Percentiles rank a stretch among this genome's conserved stretches.
Conservation (phyloP, 805 yeast species). For the Yueomyces sp. region DNA sequence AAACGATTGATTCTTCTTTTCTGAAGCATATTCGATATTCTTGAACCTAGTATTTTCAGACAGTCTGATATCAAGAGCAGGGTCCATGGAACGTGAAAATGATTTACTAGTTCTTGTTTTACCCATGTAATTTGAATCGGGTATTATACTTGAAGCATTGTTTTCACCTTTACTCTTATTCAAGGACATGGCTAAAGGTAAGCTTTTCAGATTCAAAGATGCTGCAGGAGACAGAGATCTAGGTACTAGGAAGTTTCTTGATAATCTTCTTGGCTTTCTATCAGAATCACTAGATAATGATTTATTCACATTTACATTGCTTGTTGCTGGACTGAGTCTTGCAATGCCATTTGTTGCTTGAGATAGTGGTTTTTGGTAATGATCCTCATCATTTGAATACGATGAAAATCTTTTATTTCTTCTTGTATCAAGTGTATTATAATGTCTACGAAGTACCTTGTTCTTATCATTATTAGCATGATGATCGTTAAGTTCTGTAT, state of each 20-base stretch:
- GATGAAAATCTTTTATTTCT: slow-evolving; percentile 6
- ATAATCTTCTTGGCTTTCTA: slow-evolving; percentile 16
- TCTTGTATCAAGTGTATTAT: not conserved
- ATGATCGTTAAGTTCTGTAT: not conserved
- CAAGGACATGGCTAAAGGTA: slow-evolving; percentile 10
- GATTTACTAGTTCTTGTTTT: slow-evolving; percentile 11
- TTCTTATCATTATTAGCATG: not conserved
- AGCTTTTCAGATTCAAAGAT: slow-evolving; percentile 11
- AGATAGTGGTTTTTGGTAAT: not conserved
- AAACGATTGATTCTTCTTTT: slow-evolving; percentile 45
- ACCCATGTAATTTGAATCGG: not conserved
- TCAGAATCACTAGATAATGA: slow-evolving; percentile 3
- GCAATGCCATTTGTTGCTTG: not conserved
- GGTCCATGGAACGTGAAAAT: slow-evolving; percentile 6
- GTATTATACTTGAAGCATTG: not conserved
- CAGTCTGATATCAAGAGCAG: slow-evolving; percentile 9
- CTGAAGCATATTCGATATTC: slow-evolving; percentile 27
- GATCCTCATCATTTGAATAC: slow-evolving; percentile 7
- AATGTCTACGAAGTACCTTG: not conserved
- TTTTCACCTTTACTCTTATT: slow-evolving; percentile 7
- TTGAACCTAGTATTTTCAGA: slow-evolving; percentile 8
- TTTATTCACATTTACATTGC: not conserved
- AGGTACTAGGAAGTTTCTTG: slow-evolving; percentile 14
- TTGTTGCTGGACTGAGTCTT: not conserved
- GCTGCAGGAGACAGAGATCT: slow-evolving; percentile 20